Evolutionary conservation across 352 stramenopile species (phyloP), one percentile per base, ranked within the genome.

Genomic region (Globisporangium ultimum): DNA sequence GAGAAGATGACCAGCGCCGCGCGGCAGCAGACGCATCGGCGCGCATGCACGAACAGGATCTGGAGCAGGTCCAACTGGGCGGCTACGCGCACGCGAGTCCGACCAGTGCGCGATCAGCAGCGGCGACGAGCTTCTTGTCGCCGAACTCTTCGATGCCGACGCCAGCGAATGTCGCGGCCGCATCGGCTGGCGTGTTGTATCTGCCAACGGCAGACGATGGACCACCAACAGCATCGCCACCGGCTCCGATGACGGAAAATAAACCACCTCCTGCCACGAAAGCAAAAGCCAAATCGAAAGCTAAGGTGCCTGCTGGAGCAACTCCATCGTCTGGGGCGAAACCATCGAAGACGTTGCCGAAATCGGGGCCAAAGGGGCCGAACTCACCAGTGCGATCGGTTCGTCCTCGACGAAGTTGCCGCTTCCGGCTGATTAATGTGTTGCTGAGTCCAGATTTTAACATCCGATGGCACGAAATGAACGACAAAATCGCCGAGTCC

Each of bases 381-480:
- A 45, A 45, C 40, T 45, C 40, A 24, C 42, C 15, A 21, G 21
- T 42, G 41, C 43, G 50, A 32, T 40, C 49, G 32, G 58, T 66
- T 14, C 74, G 76, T 18, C 56, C 74, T 9, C 76, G 74, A 21
- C 80, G 80, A 40, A 72, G 77, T 41, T 89, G 80, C 47, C 78
- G 78, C 51, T 89, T 89, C 63, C 80, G 80, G 38, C 64, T 89
- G 14, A 84, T 89, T 34, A 89, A 89, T 53, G 74, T 85, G 43
- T 62, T 89, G 41, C 60, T 88, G 22, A 88, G 74, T 60, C 71
- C 75, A 36, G 67, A 78, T 10, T 89, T 87, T 45, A 78, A 72
- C 47, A 52, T 53, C 7, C 75, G 77, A 5, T 89, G 80, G 80
- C 28, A 38, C 18, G 75, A 86, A 28, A 87, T 88, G 74, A 43